Conservation (phyloP, 331 rosid genomes). For the Arachis monticola region DNA sequence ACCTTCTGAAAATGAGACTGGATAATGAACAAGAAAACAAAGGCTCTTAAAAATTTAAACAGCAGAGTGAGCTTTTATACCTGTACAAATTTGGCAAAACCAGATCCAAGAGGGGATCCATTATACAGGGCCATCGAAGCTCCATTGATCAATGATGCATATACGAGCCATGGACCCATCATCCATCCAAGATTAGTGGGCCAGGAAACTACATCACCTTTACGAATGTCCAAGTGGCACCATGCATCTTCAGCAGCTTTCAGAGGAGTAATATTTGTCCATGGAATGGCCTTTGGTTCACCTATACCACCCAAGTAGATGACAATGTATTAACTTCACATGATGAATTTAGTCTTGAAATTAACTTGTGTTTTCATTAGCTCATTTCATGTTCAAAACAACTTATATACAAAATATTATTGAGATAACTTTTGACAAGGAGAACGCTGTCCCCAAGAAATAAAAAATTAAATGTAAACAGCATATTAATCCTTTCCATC, state of each 20-base stretch:
- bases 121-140: constrained; percentile 88
- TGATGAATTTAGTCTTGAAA: background rate
- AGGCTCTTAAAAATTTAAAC: constrained; percentile 2
- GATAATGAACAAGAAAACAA: constrained; percentile 30
- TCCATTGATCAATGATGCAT: constrained; percentile 88
- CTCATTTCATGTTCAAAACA: background rate
- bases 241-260: constrained; percentile 98
- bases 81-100: constrained; percentile 91
- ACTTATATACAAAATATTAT: too few relatives aligned
- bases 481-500: background rate
- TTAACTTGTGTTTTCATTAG: background rate
- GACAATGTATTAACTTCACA: constrained; percentile 25
- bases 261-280: constrained; percentile 84
- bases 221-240: constrained; percentile 85
- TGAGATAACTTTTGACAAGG: background rate
- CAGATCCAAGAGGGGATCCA: constrained; percentile 89
- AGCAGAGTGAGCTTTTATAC: constrained; percentile 44
- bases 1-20: background rate
- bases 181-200: constrained; percentile 99
- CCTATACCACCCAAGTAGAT: constrained; percentile 59
- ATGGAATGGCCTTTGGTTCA: constrained; percentile 97
- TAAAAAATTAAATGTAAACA: background rate
- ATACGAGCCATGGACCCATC: constrained; percentile 99
- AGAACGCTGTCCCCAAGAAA: background rate
- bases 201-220: constrained; percentile 86